Evolutionary conservation across 441 rosid genomes (phyloP), one percentile per base, ranked within the genome.

Genomic region (Bocquillonia castaneifolia): DNA sequence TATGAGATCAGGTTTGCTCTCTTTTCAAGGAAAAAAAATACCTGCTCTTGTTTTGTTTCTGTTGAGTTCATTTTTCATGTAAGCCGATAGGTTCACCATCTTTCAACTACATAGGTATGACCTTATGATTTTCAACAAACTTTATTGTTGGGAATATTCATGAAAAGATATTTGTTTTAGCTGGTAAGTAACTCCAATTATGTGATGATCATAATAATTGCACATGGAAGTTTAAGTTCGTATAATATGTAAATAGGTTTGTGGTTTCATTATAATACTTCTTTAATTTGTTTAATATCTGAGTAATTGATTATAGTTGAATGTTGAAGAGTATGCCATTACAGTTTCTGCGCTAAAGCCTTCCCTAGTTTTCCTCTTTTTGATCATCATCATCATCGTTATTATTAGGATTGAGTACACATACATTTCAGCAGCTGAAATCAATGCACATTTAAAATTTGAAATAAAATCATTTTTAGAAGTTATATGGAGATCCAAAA

Each of bases 1-100:
- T 85, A 93, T 37, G 99, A 93, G 80, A 88, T 93, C 77, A 93
- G 96, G 99, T 93, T 72, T 80, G 65, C 36, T 57, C 5, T 63
- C 40, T 39, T 7, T 37, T 31, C 18, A 22, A 2, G 18, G 29
- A 6, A 28, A 60, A 64, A 23, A n/a, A n/a, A 14, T 1, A 15
- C 1, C 18, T n/a, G 3, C 7, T 53, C n/a, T 34, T 22, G 14
- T 23, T 47, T 17, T 61, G 29, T 25, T 52, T 28, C 15, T 37
- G 28, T 45, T 68, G 25, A 28, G 6, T 6, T 58, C 22, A 36
- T 37, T 26, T 1, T 22, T 44, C 5, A 3, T 26, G n/a, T 45
- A 10, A 48, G 29, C 10, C 36, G 25, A 60, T 44, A 17, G 25
- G 44, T 1, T 3, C 52, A 36, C 25, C 26, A 10, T 22, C n/a